A percentile compares a stretch with the other conserved stretches of the same genome.
Conservation (phyloP, 495 filamentous ascomycete genomes). For the Evernia prunastri region DNA sequence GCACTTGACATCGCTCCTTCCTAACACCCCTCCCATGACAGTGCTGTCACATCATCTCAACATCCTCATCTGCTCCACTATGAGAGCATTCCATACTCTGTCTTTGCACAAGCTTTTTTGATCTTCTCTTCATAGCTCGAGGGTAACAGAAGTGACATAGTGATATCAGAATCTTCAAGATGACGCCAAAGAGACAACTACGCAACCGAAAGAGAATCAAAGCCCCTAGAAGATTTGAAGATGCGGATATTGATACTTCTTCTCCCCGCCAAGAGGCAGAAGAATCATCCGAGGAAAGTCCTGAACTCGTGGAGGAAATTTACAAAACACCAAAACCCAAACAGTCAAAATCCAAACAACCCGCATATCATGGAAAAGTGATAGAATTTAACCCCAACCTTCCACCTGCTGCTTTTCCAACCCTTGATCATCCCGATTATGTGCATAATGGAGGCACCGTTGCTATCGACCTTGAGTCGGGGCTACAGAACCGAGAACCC, state of each 20-base stretch:
- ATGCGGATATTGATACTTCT: not conserved
- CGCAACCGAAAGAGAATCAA: conserved; percentile 13
- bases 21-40: not conserved
- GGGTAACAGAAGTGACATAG: not conserved
- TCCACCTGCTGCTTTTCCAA: conserved; percentile 42
- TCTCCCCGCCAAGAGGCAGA: not conserved
- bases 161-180: not conserved
- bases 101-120: not conserved
- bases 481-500: not conserved
- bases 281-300: not conserved
- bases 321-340: conserved; percentile 6
- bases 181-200: conserved; percentile 8
- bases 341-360: not conserved
- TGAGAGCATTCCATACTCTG: not conserved
- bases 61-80: not conserved
- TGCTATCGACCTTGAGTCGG: not conserved
- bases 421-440: conserved; percentile 20
- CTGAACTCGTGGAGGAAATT: conserved; percentile 5
- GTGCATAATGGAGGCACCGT: conserved; percentile 1
- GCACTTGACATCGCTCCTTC: not conserved
- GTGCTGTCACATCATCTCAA: not conserved
- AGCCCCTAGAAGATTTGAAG: conserved; percentile 14
- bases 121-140: not conserved
- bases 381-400: conserved; percentile 39
- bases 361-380: conserved; percentile 8